A percentile compares a stretch with the other conserved stretches of the same genome.
Conservation (phyloP, 176 grass and related monocot genomes). For the Thinopyrum elongatum region DNA sequence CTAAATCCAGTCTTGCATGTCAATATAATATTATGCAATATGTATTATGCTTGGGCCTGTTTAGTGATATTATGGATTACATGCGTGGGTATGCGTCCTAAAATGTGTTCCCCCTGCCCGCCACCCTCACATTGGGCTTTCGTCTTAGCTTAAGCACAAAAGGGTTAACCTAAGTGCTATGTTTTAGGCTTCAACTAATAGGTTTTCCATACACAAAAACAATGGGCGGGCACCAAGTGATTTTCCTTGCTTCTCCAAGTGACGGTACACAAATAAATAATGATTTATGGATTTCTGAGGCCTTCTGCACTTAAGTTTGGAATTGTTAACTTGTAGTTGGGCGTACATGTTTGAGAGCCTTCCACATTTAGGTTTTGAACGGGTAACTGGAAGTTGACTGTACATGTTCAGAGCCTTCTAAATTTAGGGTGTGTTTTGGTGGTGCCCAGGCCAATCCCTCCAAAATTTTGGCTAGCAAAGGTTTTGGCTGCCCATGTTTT, state of each 20-base stretch:
- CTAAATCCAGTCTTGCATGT: conserved; percentile 9
- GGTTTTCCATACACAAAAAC: not conserved
- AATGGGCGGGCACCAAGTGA: not conserved
- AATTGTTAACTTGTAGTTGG: not conserved
- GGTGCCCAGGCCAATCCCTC: not conserved
- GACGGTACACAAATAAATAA: not conserved
- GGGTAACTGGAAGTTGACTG: not conserved
- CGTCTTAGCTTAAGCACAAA: not conserved
- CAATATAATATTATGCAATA: not conserved
- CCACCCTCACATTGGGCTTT: not conserved
- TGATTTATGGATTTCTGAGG: not conserved
- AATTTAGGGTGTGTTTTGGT: not conserved
- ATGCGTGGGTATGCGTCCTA: not conserved
- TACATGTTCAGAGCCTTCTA: not conserved
- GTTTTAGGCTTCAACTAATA: not conserved
- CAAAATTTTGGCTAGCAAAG: not conserved
- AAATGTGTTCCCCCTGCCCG: not conserved
- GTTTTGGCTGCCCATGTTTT: not conserved
- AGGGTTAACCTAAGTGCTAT: not conserved
- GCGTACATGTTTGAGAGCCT: not conserved
- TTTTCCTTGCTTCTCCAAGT: conserved; percentile 2
- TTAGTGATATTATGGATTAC: not conserved
- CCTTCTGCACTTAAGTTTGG: not conserved
- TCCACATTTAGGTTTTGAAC: not conserved
- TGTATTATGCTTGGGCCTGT: not conserved